Evolutionary conservation across 768 basidiomycete species (phyloP).

Genomic region (Rhizopogon roseolus): DNA sequence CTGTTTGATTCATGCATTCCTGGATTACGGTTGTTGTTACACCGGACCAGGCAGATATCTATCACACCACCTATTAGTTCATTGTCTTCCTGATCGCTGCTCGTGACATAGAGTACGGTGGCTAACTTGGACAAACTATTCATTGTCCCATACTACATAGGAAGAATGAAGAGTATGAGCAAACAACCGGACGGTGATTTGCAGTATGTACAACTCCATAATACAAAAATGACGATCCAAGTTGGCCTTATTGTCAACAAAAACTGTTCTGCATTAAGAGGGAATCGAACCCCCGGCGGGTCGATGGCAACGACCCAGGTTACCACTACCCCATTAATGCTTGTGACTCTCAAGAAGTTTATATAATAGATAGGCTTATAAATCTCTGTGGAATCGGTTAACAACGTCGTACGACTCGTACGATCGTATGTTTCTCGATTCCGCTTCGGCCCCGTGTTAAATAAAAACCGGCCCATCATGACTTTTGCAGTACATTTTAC

Average conservation of each 20-base stretch:
- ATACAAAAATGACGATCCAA: too few species aligned
- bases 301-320: constrained; percentile 37
- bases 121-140: not conserved
- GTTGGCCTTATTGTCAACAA: too few species aligned
- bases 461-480: constrained; percentile 29
- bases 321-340: constrained; percentile 31
- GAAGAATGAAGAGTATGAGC: too few species aligned
- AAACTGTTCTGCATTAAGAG: constrained; percentile 76
- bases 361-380: too few species aligned
- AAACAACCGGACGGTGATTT: too few species aligned
- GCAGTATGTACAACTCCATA: too few species aligned
- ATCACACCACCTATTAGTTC: not conserved
- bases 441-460: not conserved
- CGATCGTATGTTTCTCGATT: not conserved
- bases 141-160: too few species aligned
- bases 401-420: not conserved
- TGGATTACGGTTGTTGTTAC: not conserved
- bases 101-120: not conserved
- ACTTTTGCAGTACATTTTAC: constrained; percentile 34
- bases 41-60: not conserved
- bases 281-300: constrained; percentile 80
- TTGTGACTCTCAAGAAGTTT: not conserved
- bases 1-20: constrained; percentile 9
- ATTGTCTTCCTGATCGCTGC: not conserved
- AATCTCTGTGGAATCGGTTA: too few species aligned